Evolutionary conservation across 2,329 filamentous ascomycete genomes (phyloP).

Genomic region (Balansia obtecta): DNA sequence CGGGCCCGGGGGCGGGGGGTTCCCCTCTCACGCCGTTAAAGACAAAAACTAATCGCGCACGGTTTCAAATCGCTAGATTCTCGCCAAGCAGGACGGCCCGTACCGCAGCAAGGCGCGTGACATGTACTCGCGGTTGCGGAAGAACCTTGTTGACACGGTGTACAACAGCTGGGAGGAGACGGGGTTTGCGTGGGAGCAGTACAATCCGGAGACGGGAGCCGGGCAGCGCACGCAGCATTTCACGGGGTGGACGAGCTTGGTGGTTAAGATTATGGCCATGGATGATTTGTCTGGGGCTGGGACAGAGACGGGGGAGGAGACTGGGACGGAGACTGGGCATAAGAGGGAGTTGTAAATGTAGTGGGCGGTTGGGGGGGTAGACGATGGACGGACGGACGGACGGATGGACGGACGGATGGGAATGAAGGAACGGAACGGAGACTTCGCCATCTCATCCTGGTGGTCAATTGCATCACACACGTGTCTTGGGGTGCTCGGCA

Average conservation of each 20-base stretch:
- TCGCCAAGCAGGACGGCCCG: constrained; percentile 54
- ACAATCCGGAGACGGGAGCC: constrained; percentile 80
- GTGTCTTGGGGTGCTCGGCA: no score
- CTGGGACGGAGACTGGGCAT: constrained; percentile 10
- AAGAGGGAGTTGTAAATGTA: constrained; percentile 29
- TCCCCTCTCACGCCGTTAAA: no score
- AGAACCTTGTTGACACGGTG: constrained; percentile 80
- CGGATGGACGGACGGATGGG: no score
- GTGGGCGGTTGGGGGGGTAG: background rate
- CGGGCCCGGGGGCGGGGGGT: background rate
- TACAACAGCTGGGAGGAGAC: constrained; percentile 81
- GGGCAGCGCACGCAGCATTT: constrained; percentile 98
- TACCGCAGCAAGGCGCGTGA: constrained; percentile 55
- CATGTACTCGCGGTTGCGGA: constrained; percentile 65
- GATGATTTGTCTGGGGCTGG: constrained; percentile 44
- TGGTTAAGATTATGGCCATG: constrained; percentile 97
- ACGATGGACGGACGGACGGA: no score
- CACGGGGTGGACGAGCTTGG: constrained; percentile 96
- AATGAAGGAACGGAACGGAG: no score
- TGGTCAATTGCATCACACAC: no score
- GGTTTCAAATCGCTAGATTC: constrained; percentile 28
- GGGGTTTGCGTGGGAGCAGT: constrained; percentile 97
- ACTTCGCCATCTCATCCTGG: no score
- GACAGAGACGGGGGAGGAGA: constrained; percentile 19
- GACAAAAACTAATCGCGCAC: background rate